Evolutionary conservation across 768 basidiomycete species (phyloP), one percentile per base, ranked within the genome.

Genomic region (Boletus huronensis): DNA sequence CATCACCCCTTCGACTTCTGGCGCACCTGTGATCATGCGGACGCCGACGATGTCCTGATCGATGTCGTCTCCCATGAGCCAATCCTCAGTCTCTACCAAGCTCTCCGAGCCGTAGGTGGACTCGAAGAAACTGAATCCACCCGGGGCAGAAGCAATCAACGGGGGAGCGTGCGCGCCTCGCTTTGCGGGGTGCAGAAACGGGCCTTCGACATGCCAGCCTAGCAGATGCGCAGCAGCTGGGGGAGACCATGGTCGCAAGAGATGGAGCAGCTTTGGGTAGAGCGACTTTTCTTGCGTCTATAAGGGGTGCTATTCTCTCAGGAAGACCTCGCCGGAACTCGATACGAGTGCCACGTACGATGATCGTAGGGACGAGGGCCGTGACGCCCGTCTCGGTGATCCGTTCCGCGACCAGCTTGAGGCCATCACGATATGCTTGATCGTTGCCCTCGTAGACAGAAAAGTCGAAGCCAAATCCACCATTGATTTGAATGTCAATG

Each of bases 151-250:
- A 25, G 82, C 68, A 29, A 91, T 82, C 70, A 82, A 83, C 3
- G 82, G 75, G 3, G 83, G 81, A 1, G 87, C 79, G 67, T 96
- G 93, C 2, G 89, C 90, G 3, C 93, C 93, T 41, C 88, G 84
- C 68, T 93, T 93, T n/a, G 79, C 78, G 38, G 82, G 72, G 51
- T 91, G 85, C 40, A 94, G 78, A 75, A 94, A 95, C 0, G 93
- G 93, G 0, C 93, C 93, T 71, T 96, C 93, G 26, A 82, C 89
- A 60, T 96, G 93, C 87, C 89, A 95, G 26, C 93, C 93, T 13
- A 95, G 80, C 3, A 93, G 69, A 32, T 81, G 85, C 0, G 93
- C 91, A 10, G 86, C 87, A 10, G 60, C 74, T 0, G 81, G 74
- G 14, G 82, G 79, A 14, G 83, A 81, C 64, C 82, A 83, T 1